Evolutionary conservation across 78 protist genomes (phyloP), one percentile per base, ranked within the genome.

Genomic region (Dictyostelium citrinum): DNA sequence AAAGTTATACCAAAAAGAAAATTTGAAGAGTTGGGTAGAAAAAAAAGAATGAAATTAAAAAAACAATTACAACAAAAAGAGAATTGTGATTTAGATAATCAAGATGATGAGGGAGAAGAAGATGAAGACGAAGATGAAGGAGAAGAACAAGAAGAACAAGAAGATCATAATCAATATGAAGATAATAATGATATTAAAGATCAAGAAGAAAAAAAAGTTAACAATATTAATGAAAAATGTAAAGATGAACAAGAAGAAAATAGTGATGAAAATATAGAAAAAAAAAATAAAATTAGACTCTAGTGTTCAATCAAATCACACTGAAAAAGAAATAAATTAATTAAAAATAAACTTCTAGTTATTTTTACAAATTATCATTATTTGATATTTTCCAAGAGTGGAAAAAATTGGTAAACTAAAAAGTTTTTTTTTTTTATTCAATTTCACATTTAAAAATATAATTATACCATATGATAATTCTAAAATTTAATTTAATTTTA

Each of bases 1-100:
- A 24, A 82, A 35, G 86, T 83, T 17, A 83, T 95, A 24, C 97
- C 97, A 22, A n/a, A 37, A 67, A 91, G 97, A 75, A 95, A 95
- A 41, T 35, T 46, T 33, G 45, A 67, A 60, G 41, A 49, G 12
- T 10, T 64, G 31, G 72, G 72, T 64, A 35, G 43, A 17, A 55
- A 49, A 20, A 80, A 55, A 80, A 43, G 72, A 22, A 29, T 31
- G 37, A 83, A 24, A 31, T 29, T 27, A 64, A 64, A 64, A 24
- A 64, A 29, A 64, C 39, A 64, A 27, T 27, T 27, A 27, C 72
- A 64, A 64, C 64, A 55, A 55, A 83, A 24, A 14, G 88, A 77
- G 39, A 79, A 70, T 31, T 45, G 46, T 45, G 45, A 60, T 37
- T 20, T 10, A 27, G 37, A 41, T n/a, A 2, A 41, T 41, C 3